phyloP scores from a whole-genome alignment of 2,329 filamentous ascomycete species.

The Scedosporium boydii region DNA sequence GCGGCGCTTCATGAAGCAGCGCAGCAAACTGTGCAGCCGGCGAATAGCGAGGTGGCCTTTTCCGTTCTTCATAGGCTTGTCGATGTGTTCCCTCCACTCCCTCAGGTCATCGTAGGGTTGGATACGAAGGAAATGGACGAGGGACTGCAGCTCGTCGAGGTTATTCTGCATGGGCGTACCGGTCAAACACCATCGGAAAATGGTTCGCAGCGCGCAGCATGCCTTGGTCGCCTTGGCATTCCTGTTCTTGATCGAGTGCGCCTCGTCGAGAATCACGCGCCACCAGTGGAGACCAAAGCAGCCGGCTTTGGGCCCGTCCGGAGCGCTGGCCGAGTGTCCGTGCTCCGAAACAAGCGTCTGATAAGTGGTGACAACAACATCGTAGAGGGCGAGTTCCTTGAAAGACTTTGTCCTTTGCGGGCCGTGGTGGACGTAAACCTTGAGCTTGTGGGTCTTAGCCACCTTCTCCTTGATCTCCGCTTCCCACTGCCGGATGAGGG shows the following conservation, averaged over 20 bases:
- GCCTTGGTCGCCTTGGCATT: constrained; percentile 94
- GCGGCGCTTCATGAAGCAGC: constrained; percentile 96
- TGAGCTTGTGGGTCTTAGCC: constrained; percentile 55
- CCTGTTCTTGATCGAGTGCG: constrained; percentile 96
- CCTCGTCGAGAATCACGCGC: constrained; percentile 89
- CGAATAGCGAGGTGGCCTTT: constrained; percentile 82
- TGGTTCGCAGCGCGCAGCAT: constrained; percentile 71
- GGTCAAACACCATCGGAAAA: constrained; percentile 93
- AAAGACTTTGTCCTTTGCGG: constrained; percentile 71
- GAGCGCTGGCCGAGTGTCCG: constrained; percentile 53
- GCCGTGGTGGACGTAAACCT: constrained; percentile 86
- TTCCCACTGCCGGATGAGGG: constrained; percentile 96
- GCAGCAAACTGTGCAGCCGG: constrained; percentile 73
- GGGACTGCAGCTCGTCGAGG: constrained; percentile 85
- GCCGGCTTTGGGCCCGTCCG: constrained; percentile 59
- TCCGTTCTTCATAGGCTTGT: constrained; percentile 78
- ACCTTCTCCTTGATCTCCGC: constrained; percentile 82
- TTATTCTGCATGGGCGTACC: constrained; percentile 99
- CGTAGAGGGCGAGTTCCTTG: constrained; percentile 70
- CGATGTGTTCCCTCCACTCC: constrained; percentile 88
- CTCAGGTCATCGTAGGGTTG: constrained; percentile 79
- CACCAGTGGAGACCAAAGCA: constrained; percentile 94
- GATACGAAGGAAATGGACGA: constrained; percentile 88
- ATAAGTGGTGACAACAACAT: constrained; percentile 96
- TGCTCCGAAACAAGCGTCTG: constrained; percentile 92